phyloP scores from a whole-genome alignment of 192 early-diverging fungal species.

The Nowakowskiella sp. region DNA sequence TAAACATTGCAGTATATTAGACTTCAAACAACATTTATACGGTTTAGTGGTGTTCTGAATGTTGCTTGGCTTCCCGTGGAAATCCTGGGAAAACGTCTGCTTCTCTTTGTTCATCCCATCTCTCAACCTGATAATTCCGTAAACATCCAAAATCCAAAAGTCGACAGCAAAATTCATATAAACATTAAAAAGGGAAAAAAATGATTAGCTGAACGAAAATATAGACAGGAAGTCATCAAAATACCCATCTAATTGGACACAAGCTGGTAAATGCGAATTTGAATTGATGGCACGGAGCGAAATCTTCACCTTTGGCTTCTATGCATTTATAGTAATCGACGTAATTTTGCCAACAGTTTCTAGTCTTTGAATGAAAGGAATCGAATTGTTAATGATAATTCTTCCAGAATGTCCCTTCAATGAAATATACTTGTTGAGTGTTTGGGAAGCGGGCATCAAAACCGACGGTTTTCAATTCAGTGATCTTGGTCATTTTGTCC shows the following conservation, averaged over 20 bases:
- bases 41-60: no score
- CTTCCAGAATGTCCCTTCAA: background rate
- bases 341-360: constrained; percentile 99
- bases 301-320: constrained; percentile 92
- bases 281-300: constrained; percentile 87
- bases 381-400: constrained; percentile 1
- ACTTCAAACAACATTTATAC: no score
- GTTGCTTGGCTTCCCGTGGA: no score
- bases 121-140: constrained; percentile 23
- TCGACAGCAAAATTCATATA: background rate
- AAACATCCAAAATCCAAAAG: background rate
- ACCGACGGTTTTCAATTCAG: constrained; percentile 32
- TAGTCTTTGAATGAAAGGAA: constrained; percentile 48
- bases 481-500: no score
- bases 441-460: constrained; percentile 87
- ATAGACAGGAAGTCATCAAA: constrained; percentile 15
- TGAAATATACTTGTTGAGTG: constrained; percentile 72
- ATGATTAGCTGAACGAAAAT: background rate
- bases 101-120: constrained; percentile 50
- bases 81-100: constrained; percentile 43
- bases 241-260: constrained; percentile 92
- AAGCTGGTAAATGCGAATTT: constrained; percentile 70
- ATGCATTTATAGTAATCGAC: constrained; percentile 86
- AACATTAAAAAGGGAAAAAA: background rate
- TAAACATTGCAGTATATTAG: no score